These are phyloP conservation scores for Xylariales sp. DNA, from an alignment of 2,329 filamentous ascomycete species.

Conservation along the genomic window DNA sequence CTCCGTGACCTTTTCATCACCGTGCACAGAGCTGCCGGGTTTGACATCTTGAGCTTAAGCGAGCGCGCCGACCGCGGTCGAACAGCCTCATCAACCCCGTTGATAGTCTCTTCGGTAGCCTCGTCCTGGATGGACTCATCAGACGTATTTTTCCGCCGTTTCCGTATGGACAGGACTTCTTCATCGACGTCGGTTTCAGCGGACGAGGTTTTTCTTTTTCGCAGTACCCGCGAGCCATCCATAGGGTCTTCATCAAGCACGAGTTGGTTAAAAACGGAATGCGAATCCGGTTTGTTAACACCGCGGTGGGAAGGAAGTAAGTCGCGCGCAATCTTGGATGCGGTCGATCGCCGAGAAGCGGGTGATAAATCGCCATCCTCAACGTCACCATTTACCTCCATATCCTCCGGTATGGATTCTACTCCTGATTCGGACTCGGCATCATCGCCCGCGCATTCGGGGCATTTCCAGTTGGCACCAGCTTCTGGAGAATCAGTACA, in stretches of 20 bases:
- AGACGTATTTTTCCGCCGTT: slow-evolving; percentile 45
- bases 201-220: slow-evolving; percentile 81
- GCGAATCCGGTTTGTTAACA: slow-evolving; percentile 61
- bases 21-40: slow-evolving; percentile 33
- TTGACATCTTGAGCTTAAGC: slow-evolving; percentile 48
- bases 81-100: slow-evolving; percentile 26
- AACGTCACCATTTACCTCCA: slow-evolving; percentile 25
- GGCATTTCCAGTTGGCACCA: slow-evolving; percentile 46
- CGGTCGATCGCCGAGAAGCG: slow-evolving; percentile 49
- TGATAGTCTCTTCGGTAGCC: slow-evolving; percentile 30
- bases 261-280: slow-evolving; percentile 72
- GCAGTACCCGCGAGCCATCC: slow-evolving; percentile 71
- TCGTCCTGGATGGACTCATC: slow-evolving; percentile 33
- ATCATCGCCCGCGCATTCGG: slow-evolving; percentile 35
- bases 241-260: slow-evolving; percentile 68
- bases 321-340: slow-evolving; percentile 65
- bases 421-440: slow-evolving; percentile 26
- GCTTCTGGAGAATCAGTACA: slow-evolving; percentile 24
- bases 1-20: slow-evolving; percentile 34
- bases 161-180: slow-evolving; percentile 45
- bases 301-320: slow-evolving; percentile 66
- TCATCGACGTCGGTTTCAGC: slow-evolving; percentile 57
- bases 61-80: slow-evolving; percentile 50
- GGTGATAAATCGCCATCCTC: slow-evolving; percentile 31
- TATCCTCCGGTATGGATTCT: slow-evolving; percentile 21